phyloP scores from a whole-genome alignment of 805 yeast genomes.

The Starmerella sirachaensis region DNA sequence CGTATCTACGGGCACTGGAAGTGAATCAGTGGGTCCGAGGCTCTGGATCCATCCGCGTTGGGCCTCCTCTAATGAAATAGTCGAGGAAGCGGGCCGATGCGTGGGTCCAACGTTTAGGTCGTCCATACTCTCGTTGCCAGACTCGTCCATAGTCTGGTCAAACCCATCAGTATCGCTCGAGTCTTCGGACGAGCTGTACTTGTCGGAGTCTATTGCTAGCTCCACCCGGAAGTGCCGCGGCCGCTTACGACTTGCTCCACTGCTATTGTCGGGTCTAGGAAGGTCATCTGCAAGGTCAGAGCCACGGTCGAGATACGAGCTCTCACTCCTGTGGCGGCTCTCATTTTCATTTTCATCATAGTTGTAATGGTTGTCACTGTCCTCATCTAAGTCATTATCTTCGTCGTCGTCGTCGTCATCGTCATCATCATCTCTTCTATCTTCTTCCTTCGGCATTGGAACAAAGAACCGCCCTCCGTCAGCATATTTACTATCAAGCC shows the following conservation, averaged over 20 bases:
- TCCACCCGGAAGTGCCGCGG: no score
- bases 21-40: background rate
- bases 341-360: background rate
- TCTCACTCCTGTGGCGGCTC: background rate
- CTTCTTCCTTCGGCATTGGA: constrained; percentile 16
- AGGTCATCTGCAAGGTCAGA: background rate
- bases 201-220: no score
- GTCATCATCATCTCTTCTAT: constrained; percentile 11
- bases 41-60: constrained; percentile 13
- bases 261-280: background rate
- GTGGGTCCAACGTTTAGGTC: no score
- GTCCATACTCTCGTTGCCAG: no score
- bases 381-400: constrained; percentile 6
- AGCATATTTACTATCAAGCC: constrained; percentile 74
- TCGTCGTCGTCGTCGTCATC: constrained; percentile 6
- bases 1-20: constrained; percentile 8
- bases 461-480: constrained; percentile 86
- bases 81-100: no score
- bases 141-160: background rate
- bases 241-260: no score
- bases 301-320: no score
- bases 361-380: background rate
- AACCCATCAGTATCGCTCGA: no score
- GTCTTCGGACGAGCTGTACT: no score
- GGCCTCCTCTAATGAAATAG: no score